Base-by-base conservation (phyloP, 2,329 filamentous ascomycete genomes). In the Sporothrix sp. region DNA sequence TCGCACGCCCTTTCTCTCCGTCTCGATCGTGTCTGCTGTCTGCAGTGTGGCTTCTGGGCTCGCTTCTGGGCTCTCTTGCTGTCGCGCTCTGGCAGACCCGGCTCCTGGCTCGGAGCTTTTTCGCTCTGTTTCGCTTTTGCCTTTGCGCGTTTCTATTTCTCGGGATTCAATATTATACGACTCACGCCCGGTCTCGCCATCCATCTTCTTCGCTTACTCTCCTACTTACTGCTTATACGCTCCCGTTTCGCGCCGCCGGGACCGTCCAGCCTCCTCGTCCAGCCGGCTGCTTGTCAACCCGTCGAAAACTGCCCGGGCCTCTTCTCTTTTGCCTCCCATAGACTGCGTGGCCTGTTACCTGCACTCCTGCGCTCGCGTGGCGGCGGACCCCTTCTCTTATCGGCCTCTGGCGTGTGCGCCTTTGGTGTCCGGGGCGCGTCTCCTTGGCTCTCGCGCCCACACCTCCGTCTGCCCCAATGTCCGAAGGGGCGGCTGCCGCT, bases 401-500 rank as follows among this genome's bases (percentile, higher is more conserved):
- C n/a, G n/a, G n/a, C n/a, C n/a, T n/a, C n/a, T n/a, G n/a, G n/a
- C n/a, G n/a, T n/a, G n/a, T n/a, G 25, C 9, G 23, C 20, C 35
- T 25, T 11, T 14, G 20, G 8, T 25, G 16, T 13, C 30, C 30
- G 13, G 13, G 3, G 21, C 25, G 11, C 35, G n/a, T 18, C 35
- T 25, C 33, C 28, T 3, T 40, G 21, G 18, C 11, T 18, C 35
- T 30, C 20, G 37, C 23, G 4, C 40, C 4, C 43, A 20, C 16
- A n/a, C 16, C 21, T 1, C 52, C 8, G 9, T 43, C 32, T 11
- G 38, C 49, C 27, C 45, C 42, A 43, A 56, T 56, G 54, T 53
- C 52, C 16, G 52, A 56, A 43, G 54, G 48, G 48, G 33, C 46
- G 47, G 25, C 43, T 16, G 53, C 42, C 47, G 50, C 32, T 28